Evolutionary conservation across 2,329 filamentous ascomycete genomes (phyloP).

Genomic region (Ceratocystis alfenasii): DNA sequence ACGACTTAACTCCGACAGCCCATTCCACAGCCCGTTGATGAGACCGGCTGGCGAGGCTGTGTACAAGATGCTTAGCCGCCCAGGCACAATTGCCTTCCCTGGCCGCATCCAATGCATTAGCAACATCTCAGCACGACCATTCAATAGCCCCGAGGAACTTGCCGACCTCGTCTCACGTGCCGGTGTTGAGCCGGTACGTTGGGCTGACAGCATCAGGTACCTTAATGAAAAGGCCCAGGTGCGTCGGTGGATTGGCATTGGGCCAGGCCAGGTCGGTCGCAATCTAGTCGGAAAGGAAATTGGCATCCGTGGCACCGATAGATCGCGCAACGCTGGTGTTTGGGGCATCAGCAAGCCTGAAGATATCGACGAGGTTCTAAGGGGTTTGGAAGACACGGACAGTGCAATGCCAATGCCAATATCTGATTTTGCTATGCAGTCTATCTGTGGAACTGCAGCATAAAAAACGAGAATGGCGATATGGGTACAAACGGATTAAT

Average conservation of each 20-base stretch:
- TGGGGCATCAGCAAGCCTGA: conserved; percentile 79
- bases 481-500: background rate
- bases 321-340: conserved; percentile 77
- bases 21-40: conserved; percentile 90
- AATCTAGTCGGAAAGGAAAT: conserved; percentile 95
- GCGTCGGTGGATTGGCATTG: conserved; percentile 78
- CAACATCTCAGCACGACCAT: conserved; percentile 74
- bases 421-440: conserved; percentile 19
- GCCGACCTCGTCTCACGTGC: conserved; percentile 68
- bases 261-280: conserved; percentile 82
- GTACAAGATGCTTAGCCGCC: conserved; percentile 51
- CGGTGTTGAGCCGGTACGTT: conserved; percentile 82
- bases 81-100: conserved; percentile 61
- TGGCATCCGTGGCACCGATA: conserved; percentile 66
- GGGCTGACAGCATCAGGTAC: conserved; percentile 90
- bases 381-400: conserved; percentile 54
- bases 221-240: conserved; percentile 74
- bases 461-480: background rate
- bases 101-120: conserved; percentile 66
- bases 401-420: conserved; percentile 35
- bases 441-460: conserved; percentile 11
- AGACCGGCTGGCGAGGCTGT: conserved; percentile 67
- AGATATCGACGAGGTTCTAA: conserved; percentile 58
- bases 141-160: conserved; percentile 58
- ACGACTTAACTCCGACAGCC: conserved; percentile 71